A percentile compares a stretch with the other conserved stretches of the same genome.
phyloP scores from a whole-genome alignment of 2,329 filamentous ascomycete species.

The Neospermospora avenae region DNA sequence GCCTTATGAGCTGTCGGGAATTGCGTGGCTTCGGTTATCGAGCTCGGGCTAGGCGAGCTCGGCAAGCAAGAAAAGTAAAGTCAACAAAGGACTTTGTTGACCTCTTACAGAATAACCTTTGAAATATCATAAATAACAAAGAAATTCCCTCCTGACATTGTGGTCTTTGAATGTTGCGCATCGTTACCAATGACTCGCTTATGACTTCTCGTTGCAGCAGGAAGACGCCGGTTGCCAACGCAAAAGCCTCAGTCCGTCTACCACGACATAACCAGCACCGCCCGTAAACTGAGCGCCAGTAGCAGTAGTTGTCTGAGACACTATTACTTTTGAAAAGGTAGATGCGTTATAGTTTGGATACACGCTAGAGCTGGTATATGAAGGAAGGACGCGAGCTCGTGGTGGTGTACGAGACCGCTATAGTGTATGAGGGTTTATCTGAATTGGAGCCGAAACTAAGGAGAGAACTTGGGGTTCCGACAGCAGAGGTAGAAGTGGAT shows the following conservation, averaged over 20 bases:
- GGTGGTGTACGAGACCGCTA: background rate
- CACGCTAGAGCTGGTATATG: background rate
- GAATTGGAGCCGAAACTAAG: background rate
- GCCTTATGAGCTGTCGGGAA: too few species aligned
- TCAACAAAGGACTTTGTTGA: too few species aligned
- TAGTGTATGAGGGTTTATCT: background rate
- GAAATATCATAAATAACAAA: too few species aligned
- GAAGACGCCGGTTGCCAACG: conserved; percentile 1
- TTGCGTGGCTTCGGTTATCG: too few species aligned
- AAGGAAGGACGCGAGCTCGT: background rate
- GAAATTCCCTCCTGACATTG: too few species aligned
- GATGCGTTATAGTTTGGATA: background rate
- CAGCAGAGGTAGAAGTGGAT: conserved; percentile 10
- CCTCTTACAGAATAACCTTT: too few species aligned
- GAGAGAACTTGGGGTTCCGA: background rate
- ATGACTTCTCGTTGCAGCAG: background rate
- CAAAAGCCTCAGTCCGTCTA: conserved; percentile 1
- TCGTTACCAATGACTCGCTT: background rate
- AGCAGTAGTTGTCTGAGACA: background rate
- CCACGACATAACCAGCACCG: background rate
- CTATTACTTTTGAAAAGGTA: background rate
- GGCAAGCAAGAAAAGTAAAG: too few species aligned
- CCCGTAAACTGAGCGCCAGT: conserved; percentile 5
- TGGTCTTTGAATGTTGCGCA: too few species aligned
- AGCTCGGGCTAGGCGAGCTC: too few species aligned